Base-by-base conservation (phyloP, 2,329 filamentous ascomycete species). In the Capronia coronata region DNA sequence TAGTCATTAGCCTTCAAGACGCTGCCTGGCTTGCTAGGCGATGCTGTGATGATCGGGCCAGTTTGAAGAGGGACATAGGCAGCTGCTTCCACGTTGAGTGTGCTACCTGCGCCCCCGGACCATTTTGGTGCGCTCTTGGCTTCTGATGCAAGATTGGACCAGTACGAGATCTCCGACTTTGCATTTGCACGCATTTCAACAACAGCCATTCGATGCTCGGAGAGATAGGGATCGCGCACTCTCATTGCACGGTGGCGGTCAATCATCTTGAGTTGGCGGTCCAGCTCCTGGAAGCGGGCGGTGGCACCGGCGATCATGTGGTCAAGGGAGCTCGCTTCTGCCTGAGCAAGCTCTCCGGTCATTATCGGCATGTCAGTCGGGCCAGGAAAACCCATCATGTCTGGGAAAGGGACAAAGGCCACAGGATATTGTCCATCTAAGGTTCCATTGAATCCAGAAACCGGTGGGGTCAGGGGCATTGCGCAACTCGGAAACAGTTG, bases 161-260 rank as follows among this genome's bases (percentile, higher is more conserved):
- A 58, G 39, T 56, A 51, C 7, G 29, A 53, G 32, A 57, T 48
- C n/a, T 29, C 25, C 18, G 43, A 19, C 38, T 55, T 59, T 18
- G 50, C 48, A 25, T 59, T 57, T 10, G 55, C 48, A 19, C 58
- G 57, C 45, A 56, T 43, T 35, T 52, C 43, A 18, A 53, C 58
- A 18, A 61, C 52, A 10, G 46, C 39, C 19, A 54, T 43, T 16
- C 58, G 57, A 18, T 61, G 58, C 10, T 52, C 48, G 10, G 41
- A 32, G 27, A 58, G 18, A 29, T 46, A 39, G 10, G 52, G 53
- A 25, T 58, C 57, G 18, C 23, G 48, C 13, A 46, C 43, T 23
- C 35, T 22, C 51, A 58, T 58, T 3, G 58, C 58, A 38, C 58
- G 55, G 38, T 57, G 57, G 19, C 58, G 57, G 32, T 61, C 57